Conservation (phyloP, 2,329 filamentous ascomycete genomes). For the Aquanectria penicillioides region DNA sequence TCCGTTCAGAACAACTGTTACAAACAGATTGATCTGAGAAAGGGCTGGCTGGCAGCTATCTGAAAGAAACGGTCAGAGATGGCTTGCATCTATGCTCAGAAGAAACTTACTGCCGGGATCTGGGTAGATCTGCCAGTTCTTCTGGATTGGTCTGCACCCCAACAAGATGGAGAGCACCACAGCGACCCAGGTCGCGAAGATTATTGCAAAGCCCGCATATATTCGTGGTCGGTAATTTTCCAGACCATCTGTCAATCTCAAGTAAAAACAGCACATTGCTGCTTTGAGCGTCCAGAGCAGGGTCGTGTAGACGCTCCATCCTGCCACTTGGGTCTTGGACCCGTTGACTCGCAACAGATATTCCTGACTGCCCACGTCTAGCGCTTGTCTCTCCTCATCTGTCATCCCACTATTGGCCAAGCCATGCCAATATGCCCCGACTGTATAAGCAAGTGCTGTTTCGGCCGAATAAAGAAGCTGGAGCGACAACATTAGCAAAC, state of each 20-base stretch:
- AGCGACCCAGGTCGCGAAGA: slow-evolving; percentile 57
- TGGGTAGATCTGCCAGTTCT: slow-evolving; percentile 67
- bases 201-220: slow-evolving; percentile 57
- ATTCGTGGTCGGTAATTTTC: slow-evolving; percentile 41
- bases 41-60: slow-evolving; percentile 59
- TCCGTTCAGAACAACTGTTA: slow-evolving; percentile 60
- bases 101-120: slow-evolving; percentile 61
- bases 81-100: background rate
- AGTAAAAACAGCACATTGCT: slow-evolving; percentile 63
- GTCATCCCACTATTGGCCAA: slow-evolving; percentile 66
- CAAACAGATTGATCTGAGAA: slow-evolving; percentile 58
- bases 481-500: slow-evolving; percentile 8
- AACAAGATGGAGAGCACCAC: slow-evolving; percentile 60
- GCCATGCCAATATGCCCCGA: slow-evolving; percentile 55
- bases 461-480: slow-evolving; percentile 61
- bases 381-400: slow-evolving; percentile 52
- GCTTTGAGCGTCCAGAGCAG: slow-evolving; percentile 63
- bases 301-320: slow-evolving; percentile 61
- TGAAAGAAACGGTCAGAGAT: slow-evolving; percentile 20
- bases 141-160: slow-evolving; percentile 59
- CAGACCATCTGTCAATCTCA: slow-evolving; percentile 53
- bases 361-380: slow-evolving; percentile 55
- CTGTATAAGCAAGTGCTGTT: slow-evolving; percentile 58
- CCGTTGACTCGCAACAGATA: slow-evolving; percentile 51
- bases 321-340: slow-evolving; percentile 63